These are phyloP conservation scores for Tetrahymena borealis DNA, from an alignment of 73 alveolate species.

Conservation along the genomic window DNA sequence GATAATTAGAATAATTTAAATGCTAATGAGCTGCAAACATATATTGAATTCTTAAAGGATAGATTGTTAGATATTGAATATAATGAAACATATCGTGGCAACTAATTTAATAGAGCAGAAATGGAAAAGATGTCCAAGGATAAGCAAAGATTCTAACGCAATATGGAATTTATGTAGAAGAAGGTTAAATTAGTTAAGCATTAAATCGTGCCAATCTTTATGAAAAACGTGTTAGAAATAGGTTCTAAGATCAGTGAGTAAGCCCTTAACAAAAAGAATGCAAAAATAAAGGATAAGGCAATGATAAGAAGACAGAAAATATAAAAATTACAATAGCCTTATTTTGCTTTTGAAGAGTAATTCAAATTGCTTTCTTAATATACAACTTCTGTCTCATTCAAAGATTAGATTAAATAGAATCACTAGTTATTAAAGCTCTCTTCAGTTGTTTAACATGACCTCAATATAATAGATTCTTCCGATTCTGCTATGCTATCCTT, in stretches of 20 bases:
- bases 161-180: neutral
- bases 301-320: neutral
- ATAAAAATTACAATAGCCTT: neutral
- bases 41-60: neutral
- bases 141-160: neutral
- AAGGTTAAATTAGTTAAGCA: neutral
- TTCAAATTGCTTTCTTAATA: neutral
- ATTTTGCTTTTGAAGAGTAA: neutral
- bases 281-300: neutral
- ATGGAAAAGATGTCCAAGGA: neutral
- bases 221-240: neutral
- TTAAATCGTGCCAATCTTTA: neutral
- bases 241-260: neutral
- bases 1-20: neutral
- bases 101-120: neutral
- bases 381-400: neutral
- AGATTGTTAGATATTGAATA: neutral
- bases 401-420: neutral
- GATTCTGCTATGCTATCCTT: neutral
- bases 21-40: neutral
- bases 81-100: neutral
- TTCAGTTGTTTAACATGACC: neutral
- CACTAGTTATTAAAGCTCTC: neutral
- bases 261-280: neutral
- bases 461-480: neutral